Conservation (phyloP, 2,329 filamentous ascomycete genomes). For the Colletotrichum tanaceti region DNA sequence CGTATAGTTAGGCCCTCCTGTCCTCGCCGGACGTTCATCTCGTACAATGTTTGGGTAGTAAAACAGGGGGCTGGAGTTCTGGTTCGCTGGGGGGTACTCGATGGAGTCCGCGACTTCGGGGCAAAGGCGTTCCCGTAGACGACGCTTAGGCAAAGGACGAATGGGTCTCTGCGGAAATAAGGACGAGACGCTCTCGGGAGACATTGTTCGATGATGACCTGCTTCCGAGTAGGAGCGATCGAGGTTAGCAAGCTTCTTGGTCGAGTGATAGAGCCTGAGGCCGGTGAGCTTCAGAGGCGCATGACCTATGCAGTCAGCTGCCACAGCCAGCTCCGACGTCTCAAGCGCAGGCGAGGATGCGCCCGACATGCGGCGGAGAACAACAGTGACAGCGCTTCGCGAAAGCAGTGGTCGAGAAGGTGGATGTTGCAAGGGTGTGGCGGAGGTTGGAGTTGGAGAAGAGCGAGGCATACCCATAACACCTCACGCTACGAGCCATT, state of each 20-base stretch:
- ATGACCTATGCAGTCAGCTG: conserved; percentile 20
- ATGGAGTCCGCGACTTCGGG: conserved; percentile 86
- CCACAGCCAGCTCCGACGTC: conserved; percentile 26
- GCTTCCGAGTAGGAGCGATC: conserved; percentile 40
- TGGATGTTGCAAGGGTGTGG: conserved; percentile 47
- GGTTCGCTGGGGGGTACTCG: conserved; percentile 81
- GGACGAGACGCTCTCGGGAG: conserved; percentile 80
- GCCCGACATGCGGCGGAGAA: conserved; percentile 9
- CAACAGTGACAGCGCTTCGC: neutral
- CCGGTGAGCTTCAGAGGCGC: conserved; percentile 17
- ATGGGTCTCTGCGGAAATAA: conserved; percentile 92
- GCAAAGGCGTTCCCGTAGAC: conserved; percentile 87
- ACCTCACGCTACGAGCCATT: conserved; percentile 47
- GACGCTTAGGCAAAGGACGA: conserved; percentile 88
- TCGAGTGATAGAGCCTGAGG: conserved; percentile 13
- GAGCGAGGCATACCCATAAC: conserved; percentile 56
- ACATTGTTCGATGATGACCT: conserved; percentile 67
- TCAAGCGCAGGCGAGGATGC: neutral
- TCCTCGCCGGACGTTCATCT: conserved; percentile 46
- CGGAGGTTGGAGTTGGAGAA: conserved; percentile 42
- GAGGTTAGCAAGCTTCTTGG: conserved; percentile 26
- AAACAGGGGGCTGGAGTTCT: conserved; percentile 79
- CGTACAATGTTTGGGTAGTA: conserved; percentile 65
- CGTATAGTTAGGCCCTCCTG: conserved; percentile 35
- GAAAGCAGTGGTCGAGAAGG: conserved; percentile 16